Evolutionary conservation across 2,329 filamentous ascomycete species (phyloP), one percentile per base, ranked within the genome.

Genomic region (Botrytis galanthina): DNA sequence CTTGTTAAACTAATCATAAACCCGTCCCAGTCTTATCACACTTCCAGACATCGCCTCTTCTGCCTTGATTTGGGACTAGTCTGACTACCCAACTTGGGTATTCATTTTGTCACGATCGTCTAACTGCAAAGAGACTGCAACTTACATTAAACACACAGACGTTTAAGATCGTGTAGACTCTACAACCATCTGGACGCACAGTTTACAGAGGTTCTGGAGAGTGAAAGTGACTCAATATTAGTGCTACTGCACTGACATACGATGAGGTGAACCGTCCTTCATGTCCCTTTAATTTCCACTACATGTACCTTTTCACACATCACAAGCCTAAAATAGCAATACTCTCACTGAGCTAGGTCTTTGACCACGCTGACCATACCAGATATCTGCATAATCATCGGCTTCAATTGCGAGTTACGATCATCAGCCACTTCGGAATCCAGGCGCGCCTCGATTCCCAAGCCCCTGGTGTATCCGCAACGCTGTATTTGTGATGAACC

Each of bases 241-340:
- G 10, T 29, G 26, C 46, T 18, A 42, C n/a, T 68, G 48, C 66
- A 57, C 66, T 57, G 48, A 68, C 35, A 42, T 29, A 67, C 64
- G 64, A 51, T 67, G 64, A 54, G 22, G 32, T 67, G 64, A 67
- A 54, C 64, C 14, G 35, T 54, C 46, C 32, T 20, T 67, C 46
- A 67, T 67, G 22, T 51, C 46, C 64, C 64, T 54, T 35, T 35
- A 67, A 67, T 67, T 67, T 67, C 63, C 29, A 16, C 14, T 51
- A 5, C 32, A 48, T 51, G 44, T 32, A 67, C 10, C 48, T 42
- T 68, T 57, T 68, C 48, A 57, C 37, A 10, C 16, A 68, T 42
- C 3, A 22, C 26, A 68, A 57, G 16, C 35, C 48, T n/a, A 68
- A 68, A 68, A 68, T 32, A 37, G 35, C 66, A 42, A 54, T 54